Conservation (phyloP, 768 basidiomycete genomes). For the Termitomyces sp. region DNA sequence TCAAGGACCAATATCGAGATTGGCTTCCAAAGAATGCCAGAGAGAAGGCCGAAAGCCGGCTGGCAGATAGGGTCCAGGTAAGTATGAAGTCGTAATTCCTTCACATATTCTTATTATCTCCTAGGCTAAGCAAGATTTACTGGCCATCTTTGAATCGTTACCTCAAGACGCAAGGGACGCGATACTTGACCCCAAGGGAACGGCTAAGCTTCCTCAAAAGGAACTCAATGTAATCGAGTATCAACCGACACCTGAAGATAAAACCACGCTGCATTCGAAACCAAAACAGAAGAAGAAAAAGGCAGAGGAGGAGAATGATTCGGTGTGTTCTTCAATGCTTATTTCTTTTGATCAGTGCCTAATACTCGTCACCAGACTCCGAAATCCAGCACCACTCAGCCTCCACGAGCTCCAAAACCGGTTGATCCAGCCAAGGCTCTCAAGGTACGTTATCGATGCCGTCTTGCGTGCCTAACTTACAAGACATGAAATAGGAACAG, state of each 20-base stretch:
- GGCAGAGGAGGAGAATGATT: conserved; percentile 35
- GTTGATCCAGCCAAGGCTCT: conserved; percentile 55
- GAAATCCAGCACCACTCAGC: conserved; percentile 14
- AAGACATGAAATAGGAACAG: conserved; percentile 49
- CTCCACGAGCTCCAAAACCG: conserved; percentile 45
- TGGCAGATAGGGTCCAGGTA: conserved; percentile 65
- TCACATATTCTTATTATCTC: conserved; percentile 1
- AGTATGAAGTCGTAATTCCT: conserved; percentile 13
- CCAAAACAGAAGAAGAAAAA: conserved; percentile 32
- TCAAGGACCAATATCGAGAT: conserved; percentile 50
- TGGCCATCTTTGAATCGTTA: conserved; percentile 51
- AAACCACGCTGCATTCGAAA: conserved; percentile 23
- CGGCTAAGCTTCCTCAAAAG: conserved; percentile 30
- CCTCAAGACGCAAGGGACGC: conserved; percentile 52
- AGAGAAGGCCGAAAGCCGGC: conserved; percentile 59
- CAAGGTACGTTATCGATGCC: conserved; percentile 37
- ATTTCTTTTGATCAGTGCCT: neutral
- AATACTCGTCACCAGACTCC: neutral
- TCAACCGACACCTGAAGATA: conserved; percentile 24
- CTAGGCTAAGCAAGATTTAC: conserved; percentile 60
- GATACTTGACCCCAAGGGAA: conserved; percentile 52
- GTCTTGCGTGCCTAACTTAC: neutral
- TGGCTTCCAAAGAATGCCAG: conserved; percentile 67
- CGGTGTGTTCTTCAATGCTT: conserved; percentile 23
- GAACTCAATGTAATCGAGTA: conserved; percentile 23